Conservation (phyloP, 805 yeast genomes). For the Brettanomyces anomalus region DNA sequence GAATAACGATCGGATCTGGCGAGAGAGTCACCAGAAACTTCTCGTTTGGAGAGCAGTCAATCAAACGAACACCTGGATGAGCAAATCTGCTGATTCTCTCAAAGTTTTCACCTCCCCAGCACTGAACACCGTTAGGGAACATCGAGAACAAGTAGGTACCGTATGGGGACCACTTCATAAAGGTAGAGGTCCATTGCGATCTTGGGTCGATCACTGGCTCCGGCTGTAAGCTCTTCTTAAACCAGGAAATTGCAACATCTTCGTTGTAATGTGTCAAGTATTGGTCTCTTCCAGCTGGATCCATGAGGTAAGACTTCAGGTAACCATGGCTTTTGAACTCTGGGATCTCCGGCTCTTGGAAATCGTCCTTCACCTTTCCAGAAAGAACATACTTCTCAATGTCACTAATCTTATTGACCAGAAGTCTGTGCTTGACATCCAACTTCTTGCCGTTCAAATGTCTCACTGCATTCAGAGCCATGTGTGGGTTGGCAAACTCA, state of each 20-base stretch:
- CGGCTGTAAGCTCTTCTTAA: conserved; percentile 57
- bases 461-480: conserved; percentile 73
- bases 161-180: conserved; percentile 84
- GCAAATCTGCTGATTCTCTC: conserved; percentile 65
- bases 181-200: conserved; percentile 78
- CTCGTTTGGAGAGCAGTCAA: conserved; percentile 91
- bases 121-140: conserved; percentile 90
- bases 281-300: conserved; percentile 85
- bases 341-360: conserved; percentile 63
- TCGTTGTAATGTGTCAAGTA: conserved; percentile 72
- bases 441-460: conserved; percentile 81
- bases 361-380: conserved; percentile 52
- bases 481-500: conserved; percentile 59
- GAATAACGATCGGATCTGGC: conserved; percentile 68
- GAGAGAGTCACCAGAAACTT: conserved; percentile 85
- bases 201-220: conserved; percentile 74
- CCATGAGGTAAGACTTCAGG: conserved; percentile 86
- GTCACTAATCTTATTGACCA: conserved; percentile 75
- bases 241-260: conserved; percentile 81
- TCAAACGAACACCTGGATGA: conserved; percentile 82
- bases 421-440: conserved; percentile 86
- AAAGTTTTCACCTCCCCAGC: conserved; percentile 90
- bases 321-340: conserved; percentile 71
- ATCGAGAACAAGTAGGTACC: conserved; percentile 83
- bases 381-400: conserved; percentile 68